phyloP scores from a whole-genome alignment of 2,329 filamentous ascomycete genomes.

The Cladosporium sp. region DNA sequence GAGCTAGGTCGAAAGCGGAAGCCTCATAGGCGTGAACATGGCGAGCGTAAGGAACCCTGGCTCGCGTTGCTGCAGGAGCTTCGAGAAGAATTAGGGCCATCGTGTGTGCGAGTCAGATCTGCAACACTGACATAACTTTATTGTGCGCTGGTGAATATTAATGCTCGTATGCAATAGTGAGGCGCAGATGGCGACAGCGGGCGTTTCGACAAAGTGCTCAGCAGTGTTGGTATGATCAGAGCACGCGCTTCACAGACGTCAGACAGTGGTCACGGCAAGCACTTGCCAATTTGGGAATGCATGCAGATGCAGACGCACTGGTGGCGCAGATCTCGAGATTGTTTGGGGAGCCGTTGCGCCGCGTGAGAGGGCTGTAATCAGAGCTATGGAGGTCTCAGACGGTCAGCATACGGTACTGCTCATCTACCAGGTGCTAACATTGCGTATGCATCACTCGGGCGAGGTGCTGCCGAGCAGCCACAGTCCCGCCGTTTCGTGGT shows the following conservation, averaged over 20 bases:
- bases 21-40: neutral
- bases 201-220: neutral
- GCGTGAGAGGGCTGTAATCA: neutral
- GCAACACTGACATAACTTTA: neutral
- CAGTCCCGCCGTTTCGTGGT: neutral
- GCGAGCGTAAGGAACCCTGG: neutral
- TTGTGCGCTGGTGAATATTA: neutral
- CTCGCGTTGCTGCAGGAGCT: neutral
- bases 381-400: neutral
- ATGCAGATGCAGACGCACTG: neutral
- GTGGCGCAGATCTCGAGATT: neutral
- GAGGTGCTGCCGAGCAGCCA: neutral
- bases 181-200: neutral
- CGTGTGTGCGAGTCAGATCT: neutral
- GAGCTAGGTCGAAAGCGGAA: neutral
- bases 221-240: neutral
- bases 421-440: neutral
- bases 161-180: neutral
- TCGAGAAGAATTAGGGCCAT: constrained; percentile 1
- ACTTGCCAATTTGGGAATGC: neutral
- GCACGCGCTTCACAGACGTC: neutral
- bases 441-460: neutral
- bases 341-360: neutral
- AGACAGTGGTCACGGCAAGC: neutral
- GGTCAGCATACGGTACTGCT: neutral